Evolutionary conservation across 164 flowering plant species (phyloP), one percentile per base, ranked within the genome.

Genomic region (Magnolia changhungtana): DNA sequence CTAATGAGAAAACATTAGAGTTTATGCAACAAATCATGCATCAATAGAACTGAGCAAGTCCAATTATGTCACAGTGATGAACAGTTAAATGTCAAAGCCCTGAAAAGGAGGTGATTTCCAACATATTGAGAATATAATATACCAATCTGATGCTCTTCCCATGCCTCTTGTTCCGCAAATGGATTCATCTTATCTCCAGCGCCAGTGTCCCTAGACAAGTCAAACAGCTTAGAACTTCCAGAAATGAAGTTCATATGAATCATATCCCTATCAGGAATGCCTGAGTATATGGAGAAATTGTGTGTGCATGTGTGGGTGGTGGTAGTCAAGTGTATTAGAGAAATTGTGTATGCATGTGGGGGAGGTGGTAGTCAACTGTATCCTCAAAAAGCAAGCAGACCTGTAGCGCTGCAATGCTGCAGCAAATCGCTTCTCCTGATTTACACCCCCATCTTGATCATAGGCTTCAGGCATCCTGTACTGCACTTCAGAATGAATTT

Each of bases 81-180:
- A 16, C 61, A 14, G 61, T 55, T 55, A 8, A 16, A 55, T 55
- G 18, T 55, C 61, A 55, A 55, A 55, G 61, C 61, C 45, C 7
- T 3, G 7, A 37, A 37, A 37, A 37, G 7, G 45, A 37, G 45
- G 45, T 37, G 37, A 31, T 31, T 37, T 37, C 45, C 45, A 37
- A 5, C 45, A 0, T 37, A 55, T 16, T 55, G 21, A 37, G 24
- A 24, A 23, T 72, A 16, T 20, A 55, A 70, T 70, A 67, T 87
- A 91, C 98, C 94, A 76, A 92, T 96, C 83, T 96, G 99, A 84
- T 96, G 94, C 18, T 96, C 97, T 81, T 96, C 99, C 99, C 99
- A 96, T 64, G 99, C 99, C 81, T 96, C 99, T 82, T 96, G 98
- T 79, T 96, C 99, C 10, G 98, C 98, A 86, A 94, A 94, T 58